Evolutionary conservation across 1,139 yeast species (phyloP), one percentile per base, ranked within the genome.

Genomic region (Debaryomyces sp.): DNA sequence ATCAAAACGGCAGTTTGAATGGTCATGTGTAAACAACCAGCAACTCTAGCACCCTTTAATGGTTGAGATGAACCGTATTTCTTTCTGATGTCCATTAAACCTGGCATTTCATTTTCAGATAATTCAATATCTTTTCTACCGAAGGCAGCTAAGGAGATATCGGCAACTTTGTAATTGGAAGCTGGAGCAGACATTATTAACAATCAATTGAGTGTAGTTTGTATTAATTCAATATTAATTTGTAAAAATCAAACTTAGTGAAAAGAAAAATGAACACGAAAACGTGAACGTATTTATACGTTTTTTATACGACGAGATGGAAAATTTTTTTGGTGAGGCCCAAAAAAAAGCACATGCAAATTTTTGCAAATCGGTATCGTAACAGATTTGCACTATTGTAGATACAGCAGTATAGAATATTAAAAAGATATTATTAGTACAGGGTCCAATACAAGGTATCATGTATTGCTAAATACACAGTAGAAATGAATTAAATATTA

Each of bases 91-190:
- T 92, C 89, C 96, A 94, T 94, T 71, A 94, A 85, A 82, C 99
- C 99, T 64, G 99, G 99, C 99, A 95, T 95, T 80, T 94, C 99
- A 74, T 94, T 94, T 82, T 95, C 99, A 60, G 99, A 94, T 73
- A 94, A 85, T 79, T 94, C 98, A 69, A 94, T 94, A 80, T 94
- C 99, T 80, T 94, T 95, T 84, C 99, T 91, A 80, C 99, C 99
- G 77, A 94, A 94, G 70, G 99, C 99, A 70, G 99, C 99, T 63
- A 94, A 85, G 64, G 97, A 89, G 78, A 95, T 88, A 77, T 94
- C 99, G 68, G 99, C 96, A 73, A 94, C 97, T 79, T 95, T 94
- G 84, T 86, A 94, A 78, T 86, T 88, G 41, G 61, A 62, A 46
- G 68, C 67, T 57, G 72, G 71, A 54, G 70, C 61, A 51, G 71